Evolutionary conservation across 2,329 filamentous ascomycete genomes (phyloP).

Genomic region (Colletotrichum aenigma): DNA sequence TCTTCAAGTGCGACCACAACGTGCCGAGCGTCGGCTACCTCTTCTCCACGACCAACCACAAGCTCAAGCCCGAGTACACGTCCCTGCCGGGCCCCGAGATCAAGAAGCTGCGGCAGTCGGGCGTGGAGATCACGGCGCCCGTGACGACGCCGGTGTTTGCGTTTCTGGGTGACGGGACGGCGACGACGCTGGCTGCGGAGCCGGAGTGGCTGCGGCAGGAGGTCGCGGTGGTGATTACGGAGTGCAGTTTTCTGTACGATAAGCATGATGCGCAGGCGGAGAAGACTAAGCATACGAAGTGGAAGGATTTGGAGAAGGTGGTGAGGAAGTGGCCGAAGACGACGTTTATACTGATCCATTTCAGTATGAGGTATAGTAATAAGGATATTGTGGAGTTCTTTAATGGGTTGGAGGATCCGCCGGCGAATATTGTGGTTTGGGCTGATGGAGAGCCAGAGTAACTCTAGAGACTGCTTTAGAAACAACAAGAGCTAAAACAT

Average conservation of each 20-base stretch:
- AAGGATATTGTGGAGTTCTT: slow-evolving; percentile 46
- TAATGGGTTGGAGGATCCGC: slow-evolving; percentile 38
- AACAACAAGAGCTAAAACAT: no score
- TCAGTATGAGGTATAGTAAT: slow-evolving; percentile 48
- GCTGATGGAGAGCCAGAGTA: slow-evolving; percentile 36
- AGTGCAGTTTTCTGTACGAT: slow-evolving; percentile 52
- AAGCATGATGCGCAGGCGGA: slow-evolving; percentile 46
- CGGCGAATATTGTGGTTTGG: slow-evolving; percentile 51
- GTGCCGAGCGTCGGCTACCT: slow-evolving; percentile 54
- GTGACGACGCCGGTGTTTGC: slow-evolving; percentile 46
- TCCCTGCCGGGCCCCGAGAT: slow-evolving; percentile 39
- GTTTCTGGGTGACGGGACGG: slow-evolving; percentile 53
- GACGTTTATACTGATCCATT: slow-evolving; percentile 52
- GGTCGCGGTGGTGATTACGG: slow-evolving; percentile 51
- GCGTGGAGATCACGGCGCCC: slow-evolving; percentile 42
- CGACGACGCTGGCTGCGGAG: slow-evolving; percentile 39
- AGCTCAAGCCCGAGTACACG: slow-evolving; percentile 41
- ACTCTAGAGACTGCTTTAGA: no score
- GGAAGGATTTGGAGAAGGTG: slow-evolving; percentile 49
- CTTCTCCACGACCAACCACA: slow-evolving; percentile 42
- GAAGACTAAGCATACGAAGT: slow-evolving; percentile 52
- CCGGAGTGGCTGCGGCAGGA: slow-evolving; percentile 43
- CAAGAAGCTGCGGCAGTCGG: slow-evolving; percentile 38
- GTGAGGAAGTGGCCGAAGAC: slow-evolving; percentile 45
- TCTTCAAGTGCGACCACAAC: slow-evolving; percentile 50